Base-by-base conservation (phyloP, 2,329 filamentous ascomycete genomes). In the Microcera coccophila region DNA sequence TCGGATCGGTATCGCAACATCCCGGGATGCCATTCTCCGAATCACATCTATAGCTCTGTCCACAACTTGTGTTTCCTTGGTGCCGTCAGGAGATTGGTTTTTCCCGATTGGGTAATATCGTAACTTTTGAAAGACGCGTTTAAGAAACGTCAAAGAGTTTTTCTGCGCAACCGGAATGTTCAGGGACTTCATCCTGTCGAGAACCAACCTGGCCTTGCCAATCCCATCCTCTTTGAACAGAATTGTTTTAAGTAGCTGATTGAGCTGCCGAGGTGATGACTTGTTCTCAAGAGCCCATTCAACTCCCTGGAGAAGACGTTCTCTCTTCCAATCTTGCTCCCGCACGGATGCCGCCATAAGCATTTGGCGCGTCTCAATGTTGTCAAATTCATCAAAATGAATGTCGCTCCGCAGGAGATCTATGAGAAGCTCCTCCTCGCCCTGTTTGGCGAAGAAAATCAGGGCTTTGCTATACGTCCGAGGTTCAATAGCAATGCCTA, bases 391-490 rank as follows among this genome's bases (percentile, higher is more conserved):
- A 22, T 78, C 74, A 1, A 76, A 76, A 45, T 80, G 76, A 17
- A 80, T 62, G 45, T 78, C 74, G 17, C 70, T 74, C 7, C 65
- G 55, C 5, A 79, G 49, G 10, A 81, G 60, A 24, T 68, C 64
- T 22, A 58, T 46, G 3, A 80, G 63, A n/a, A 75, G 62, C 3
- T 66, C 63, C 20, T 72, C 70, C n/a, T 84, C 74, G 21, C 74
- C 71, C 24, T 75, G 70, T 16, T 64, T 63, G 4, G 83, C 83
- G 43, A 93, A 78, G 42, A 79, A 76, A 31, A 78, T 71, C 4
- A 95, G 57, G 9, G 86, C 72, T 32, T 76, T 74, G 34, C 79
- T 76, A 58, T 89, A 95, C 3, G 77, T 73, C 4, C 79, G 82
- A 4, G 73, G 65, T 4, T 78, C 74, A 20, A 88, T 69, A 1